Evolutionary conservation across 495 filamentous ascomycete genomes (phyloP), one percentile per base, ranked within the genome.

Genomic region (Neurospora hispaniola): DNA sequence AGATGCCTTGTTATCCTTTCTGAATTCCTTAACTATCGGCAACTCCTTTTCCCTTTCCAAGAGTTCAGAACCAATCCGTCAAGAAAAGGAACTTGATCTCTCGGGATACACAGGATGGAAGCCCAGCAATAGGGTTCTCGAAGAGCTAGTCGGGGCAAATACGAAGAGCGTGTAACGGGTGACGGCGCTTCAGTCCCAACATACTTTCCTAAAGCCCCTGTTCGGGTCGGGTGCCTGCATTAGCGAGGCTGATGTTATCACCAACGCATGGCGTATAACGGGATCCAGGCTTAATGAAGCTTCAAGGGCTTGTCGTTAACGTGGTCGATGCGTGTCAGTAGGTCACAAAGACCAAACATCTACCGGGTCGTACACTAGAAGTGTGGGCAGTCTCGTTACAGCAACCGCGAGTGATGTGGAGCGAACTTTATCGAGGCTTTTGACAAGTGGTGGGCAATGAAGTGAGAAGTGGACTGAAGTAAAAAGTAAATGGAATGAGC

Each of bases 91-190:
- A 66, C 12, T 35, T 16, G 27, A 35, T 18, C 54, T 18, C 27
- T 66, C 27, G 54, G 14, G 54, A 66, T 66, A 66, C 54, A 35
- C 27, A 66, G 27, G 54, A 66, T 66, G 35, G 54, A 66, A 66
- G 54, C 27, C 27, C 27, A 66, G 54, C 70, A 71, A 69, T 38
- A 44, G 14, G 43, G 31, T 35, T 35, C 43, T 38, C 27, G 12
- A 38, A 46, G 70, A 31, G 43, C n/a, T 35, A 66, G 23, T 69
- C 70, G 31, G 69, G 66, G 69, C 46, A 40, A 40, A 79, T 76
- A 77, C 77, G 73, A 79, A 66, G 69, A 35, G 66, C n/a, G 76
- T 79, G 78, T 75, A 79, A 79, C 78, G 78, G 75, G 73, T 75
- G 78, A 78, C 78, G 48, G 66, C 62, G 71, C 44, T 48, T 71